These are phyloP conservation scores for Moniliella sp. DNA, from an alignment of 1,284 basidiomycete species.

Conservation along the genomic window DNA sequence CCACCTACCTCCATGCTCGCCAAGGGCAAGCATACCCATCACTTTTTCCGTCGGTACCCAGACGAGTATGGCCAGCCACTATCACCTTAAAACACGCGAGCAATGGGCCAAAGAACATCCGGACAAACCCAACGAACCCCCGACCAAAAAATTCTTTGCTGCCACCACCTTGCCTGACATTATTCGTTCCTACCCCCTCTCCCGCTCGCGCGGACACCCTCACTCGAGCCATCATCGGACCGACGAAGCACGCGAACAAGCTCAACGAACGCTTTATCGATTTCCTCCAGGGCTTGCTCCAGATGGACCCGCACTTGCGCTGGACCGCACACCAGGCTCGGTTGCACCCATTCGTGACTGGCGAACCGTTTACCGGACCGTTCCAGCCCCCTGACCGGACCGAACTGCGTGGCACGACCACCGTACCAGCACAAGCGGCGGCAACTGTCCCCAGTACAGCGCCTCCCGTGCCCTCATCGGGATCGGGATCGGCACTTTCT, in stretches of 20 bases:
- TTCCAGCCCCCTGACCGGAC: slow-evolving; percentile 27
- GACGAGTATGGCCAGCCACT: slow-evolving; percentile 66
- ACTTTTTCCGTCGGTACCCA: slow-evolving; percentile 66
- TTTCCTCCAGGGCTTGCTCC: slow-evolving; percentile 79
- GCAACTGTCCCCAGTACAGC: slow-evolving; percentile 43
- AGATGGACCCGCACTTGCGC: slow-evolving; percentile 76
- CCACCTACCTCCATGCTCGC: slow-evolving; percentile 85
- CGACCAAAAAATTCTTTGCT: slow-evolving; percentile 95
- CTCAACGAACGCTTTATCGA: slow-evolving; percentile 97
- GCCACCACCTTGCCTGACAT: slow-evolving; percentile 80
- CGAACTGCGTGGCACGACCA: background rate
- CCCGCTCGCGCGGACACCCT: slow-evolving; percentile 51
- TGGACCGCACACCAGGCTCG: slow-evolving; percentile 95
- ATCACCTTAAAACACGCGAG: slow-evolving; percentile 69
- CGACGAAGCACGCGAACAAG: too few relatives aligned
- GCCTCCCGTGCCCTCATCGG: too few relatives aligned
- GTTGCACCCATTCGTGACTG: slow-evolving; percentile 88
- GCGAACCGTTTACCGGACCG: slow-evolving; percentile 53
- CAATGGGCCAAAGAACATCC: slow-evolving; percentile 88
- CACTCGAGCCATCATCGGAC: too few relatives aligned
- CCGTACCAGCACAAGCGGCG: background rate
- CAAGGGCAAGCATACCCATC: slow-evolving; percentile 75
- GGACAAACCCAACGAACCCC: slow-evolving; percentile 75
- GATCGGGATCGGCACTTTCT: slow-evolving; percentile 35
- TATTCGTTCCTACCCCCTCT: slow-evolving; percentile 78